phyloP scores from a whole-genome alignment of 2,329 filamentous ascomycete species.

The Pestalotiopsis sp. region DNA sequence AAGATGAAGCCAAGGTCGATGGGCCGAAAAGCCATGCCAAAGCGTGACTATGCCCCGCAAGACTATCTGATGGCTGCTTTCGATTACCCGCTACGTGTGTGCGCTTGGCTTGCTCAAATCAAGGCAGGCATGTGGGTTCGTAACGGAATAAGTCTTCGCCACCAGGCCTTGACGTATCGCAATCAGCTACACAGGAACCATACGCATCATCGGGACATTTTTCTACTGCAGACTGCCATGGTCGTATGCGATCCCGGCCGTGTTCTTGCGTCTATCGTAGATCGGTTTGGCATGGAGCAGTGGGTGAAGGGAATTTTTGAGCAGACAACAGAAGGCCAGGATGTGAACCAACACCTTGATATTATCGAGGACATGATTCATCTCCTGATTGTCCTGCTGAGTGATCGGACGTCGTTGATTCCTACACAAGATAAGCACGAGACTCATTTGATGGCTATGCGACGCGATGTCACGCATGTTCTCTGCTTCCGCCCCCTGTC shows the following conservation, averaged over 20 bases:
- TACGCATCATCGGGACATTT: constrained; percentile 92
- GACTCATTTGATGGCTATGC: constrained; percentile 71
- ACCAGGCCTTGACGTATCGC: constrained; percentile 92
- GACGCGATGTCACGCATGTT: constrained; percentile 88
- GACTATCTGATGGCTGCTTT: constrained; percentile 87
- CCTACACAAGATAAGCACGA: constrained; percentile 67
- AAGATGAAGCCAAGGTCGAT: constrained; percentile 65
- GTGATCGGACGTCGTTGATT: constrained; percentile 81
- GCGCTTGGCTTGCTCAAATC: constrained; percentile 96
- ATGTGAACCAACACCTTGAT: constrained; percentile 87
- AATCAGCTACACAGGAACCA: constrained; percentile 89
- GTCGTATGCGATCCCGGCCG: constrained; percentile 82
- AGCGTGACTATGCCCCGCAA: constrained; percentile 64
- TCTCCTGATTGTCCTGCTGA: constrained; percentile 86
- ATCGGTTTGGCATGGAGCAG: constrained; percentile 84
- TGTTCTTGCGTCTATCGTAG: constrained; percentile 85
- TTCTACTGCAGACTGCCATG: constrained; percentile 87
- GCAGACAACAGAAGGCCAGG: constrained; percentile 72
- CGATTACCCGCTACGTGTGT: constrained; percentile 90
- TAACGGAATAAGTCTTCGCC: constrained; percentile 92
- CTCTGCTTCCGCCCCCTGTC: constrained; percentile 96
- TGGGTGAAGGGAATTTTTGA: constrained; percentile 88
- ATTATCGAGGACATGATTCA: constrained; percentile 96
- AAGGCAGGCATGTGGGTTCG: constrained; percentile 98
- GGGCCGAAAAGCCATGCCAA: constrained; percentile 59